These are phyloP conservation scores for Pseudogymnoascus sp. DNA, from an alignment of 2,329 filamentous ascomycete species.

Conservation along the genomic window DNA sequence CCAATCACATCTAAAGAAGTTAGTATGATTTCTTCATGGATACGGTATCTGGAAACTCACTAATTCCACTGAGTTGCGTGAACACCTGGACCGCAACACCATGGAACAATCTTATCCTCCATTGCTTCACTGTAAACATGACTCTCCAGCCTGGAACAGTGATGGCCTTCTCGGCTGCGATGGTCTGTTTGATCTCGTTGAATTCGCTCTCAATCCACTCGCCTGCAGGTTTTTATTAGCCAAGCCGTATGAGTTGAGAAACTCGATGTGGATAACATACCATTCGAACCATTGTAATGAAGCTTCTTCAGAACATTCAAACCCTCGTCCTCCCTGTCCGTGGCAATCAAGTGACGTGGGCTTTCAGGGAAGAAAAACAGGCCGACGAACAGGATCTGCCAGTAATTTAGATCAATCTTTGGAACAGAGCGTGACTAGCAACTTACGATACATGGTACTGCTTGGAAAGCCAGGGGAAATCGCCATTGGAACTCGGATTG, in stretches of 20 bases:
- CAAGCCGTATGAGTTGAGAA: background rate
- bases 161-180: constrained; percentile 50
- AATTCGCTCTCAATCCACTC: constrained; percentile 52
- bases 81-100: constrained; percentile 57
- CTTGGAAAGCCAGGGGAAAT: constrained; percentile 43
- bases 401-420: background rate
- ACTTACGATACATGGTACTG: constrained; percentile 42
- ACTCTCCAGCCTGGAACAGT: constrained; percentile 46
- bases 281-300: constrained; percentile 43
- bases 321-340: constrained; percentile 41
- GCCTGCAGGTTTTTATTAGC: constrained; percentile 28
- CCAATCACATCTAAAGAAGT: constrained; percentile 45
- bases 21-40: background rate
- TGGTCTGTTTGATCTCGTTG: constrained; percentile 53
- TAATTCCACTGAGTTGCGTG: constrained; percentile 56
- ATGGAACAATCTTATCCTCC: constrained; percentile 55
- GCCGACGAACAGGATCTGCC: constrained; percentile 34
- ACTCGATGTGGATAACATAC: background rate
- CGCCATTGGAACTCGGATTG: constrained; percentile 9
- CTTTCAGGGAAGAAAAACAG: constrained; percentile 56
- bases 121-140: constrained; percentile 50
- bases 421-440: background rate
- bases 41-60: constrained; percentile 21
- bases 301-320: constrained; percentile 42
- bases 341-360: constrained; percentile 48